Base-by-base conservation (phyloP, 345 rosid species). In the Populus alba region DNA sequence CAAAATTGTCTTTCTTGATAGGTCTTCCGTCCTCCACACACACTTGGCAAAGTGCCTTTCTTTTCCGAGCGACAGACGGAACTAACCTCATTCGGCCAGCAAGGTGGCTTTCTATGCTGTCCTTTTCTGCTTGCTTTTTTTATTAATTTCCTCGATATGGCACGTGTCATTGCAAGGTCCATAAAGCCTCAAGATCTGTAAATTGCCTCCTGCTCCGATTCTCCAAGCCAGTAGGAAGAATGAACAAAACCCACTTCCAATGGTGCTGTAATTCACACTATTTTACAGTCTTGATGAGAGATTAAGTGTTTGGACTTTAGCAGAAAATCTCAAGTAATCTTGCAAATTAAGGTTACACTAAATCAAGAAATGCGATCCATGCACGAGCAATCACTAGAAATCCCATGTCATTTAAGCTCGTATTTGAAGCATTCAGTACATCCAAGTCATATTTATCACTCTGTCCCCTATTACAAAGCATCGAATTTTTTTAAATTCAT, bases 61-160 rank as follows among this genome's bases (percentile, higher is more conserved):
- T 37, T 37, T 37, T 37, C 1, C 8, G 39, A 37, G 7, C 39
- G 8, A 37, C 39, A 37, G 39, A 7, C 39, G 39, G 39, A 37
- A 37, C 39, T 37, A 37, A 37, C 39, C 39, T 37, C 39, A 37
- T 37, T 37, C 39, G 39, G 8, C 22, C 38, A 25, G 31, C 70
- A 68, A 80, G 72, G 53, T 41, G 63, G 68, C 75, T 69, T 38
- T 51, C 62, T 20, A 33, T 29, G 73, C 57, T 43, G 85, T 71
- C 76, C 18, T 65, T 78, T 71, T 55, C 68, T 25, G 65, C 1
- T 65, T 57, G 1, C 15, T 62, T 53, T 37, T 67, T 67, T 27
- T 27, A 9, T 4, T 1, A 25, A 25, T 31, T n/a, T 57, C 69
- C 55, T 23, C 16, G 23, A 47, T 4, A 12, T 4, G 23, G 59